Evolutionary conservation across 2,329 filamentous ascomycete genomes (phyloP), one percentile per base, ranked within the genome.

Genomic region (Cladobotryum protrusum): DNA sequence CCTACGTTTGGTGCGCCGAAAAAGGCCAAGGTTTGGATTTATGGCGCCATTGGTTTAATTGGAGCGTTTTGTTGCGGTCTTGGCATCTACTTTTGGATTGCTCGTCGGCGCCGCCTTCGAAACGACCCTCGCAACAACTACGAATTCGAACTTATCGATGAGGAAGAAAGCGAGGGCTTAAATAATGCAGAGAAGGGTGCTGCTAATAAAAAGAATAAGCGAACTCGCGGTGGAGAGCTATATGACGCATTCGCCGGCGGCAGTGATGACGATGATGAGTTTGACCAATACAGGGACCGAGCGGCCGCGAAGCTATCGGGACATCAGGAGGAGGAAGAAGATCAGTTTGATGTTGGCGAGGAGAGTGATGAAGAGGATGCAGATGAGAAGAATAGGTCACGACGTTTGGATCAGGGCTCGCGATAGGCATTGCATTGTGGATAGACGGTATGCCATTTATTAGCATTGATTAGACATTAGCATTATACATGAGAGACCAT

Each of bases 181-280:
- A 73, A 72, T 47, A 63, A 69, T 52, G 70, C 65, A 45, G 73
- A 73, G 65, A 78, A 71, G 70, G 70, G 63, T 52, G 65, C 48
- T 53, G 67, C 67, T 52, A 61, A 61, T 20, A 63, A 67, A 57
- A 72, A 72, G 57, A 60, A 71, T 15, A 72, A 74, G 50, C 75
- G 79, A 56, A 75, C 77, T 46, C 68, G 89, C 17, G 93, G 89
- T 2, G 90, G 92, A 24, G 92, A 97, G 72, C 72, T 99, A 41
- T 99, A 99, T 66, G 93, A 99, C 73, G 93, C 93, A 4, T 99
- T 99, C 75, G 93, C 93, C 0, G 91, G 89, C 14, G 92, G 90
- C 47, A 83, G 79, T 53, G 78, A 80, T 19, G 92, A 92, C 51
- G 91, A 70, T 3, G 62, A 75, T 50, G 74, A 75, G 32, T 69